phyloP scores from a whole-genome alignment of 176 grass and related monocot species.

The Triticum aestivum region DNA sequence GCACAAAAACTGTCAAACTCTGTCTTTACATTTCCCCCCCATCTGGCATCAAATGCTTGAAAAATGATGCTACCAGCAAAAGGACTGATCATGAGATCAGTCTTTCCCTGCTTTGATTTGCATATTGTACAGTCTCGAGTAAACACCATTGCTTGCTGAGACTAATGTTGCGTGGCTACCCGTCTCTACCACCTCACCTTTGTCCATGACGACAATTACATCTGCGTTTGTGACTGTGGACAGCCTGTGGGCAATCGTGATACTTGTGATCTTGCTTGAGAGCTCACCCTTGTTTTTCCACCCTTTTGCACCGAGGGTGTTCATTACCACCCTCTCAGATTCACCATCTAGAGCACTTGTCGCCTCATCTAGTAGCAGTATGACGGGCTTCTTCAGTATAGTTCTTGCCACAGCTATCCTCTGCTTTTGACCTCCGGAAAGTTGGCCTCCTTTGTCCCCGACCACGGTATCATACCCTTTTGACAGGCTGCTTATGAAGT shows the following conservation, averaged over 20 bases:
- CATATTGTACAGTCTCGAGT: slow-evolving; percentile 43
- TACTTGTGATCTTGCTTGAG: slow-evolving; percentile 40
- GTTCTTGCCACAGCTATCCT: slow-evolving; percentile 56
- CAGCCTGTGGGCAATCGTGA: slow-evolving; percentile 58
- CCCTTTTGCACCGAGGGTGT: slow-evolving; percentile 24
- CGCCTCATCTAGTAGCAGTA: slow-evolving; percentile 61
- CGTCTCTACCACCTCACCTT: slow-evolving; percentile 44
- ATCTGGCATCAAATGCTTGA: slow-evolving; percentile 4
- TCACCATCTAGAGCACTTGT: slow-evolving; percentile 61
- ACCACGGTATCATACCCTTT: slow-evolving; percentile 52
- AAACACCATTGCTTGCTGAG: slow-evolving; percentile 29
- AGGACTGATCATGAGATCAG: not conserved
- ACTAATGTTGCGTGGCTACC: slow-evolving; percentile 37
- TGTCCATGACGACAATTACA: slow-evolving; percentile 54
- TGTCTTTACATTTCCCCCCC: not conserved
- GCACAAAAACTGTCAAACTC: not conserved
- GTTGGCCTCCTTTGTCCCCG: slow-evolving; percentile 56
- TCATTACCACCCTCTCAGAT: slow-evolving; percentile 46
- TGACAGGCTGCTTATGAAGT: slow-evolving; percentile 50
- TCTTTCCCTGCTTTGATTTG: slow-evolving; percentile 44
- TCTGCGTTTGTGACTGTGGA: slow-evolving; percentile 49
- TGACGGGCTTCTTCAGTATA: slow-evolving; percentile 50
- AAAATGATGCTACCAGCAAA: not conserved
- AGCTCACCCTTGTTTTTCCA: slow-evolving; percentile 27
- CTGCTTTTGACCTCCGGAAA: slow-evolving; percentile 73